These are phyloP conservation scores for Phytophthora sp. DNA, from an alignment of 352 stramenopile genomes.

Conservation along the genomic window DNA sequence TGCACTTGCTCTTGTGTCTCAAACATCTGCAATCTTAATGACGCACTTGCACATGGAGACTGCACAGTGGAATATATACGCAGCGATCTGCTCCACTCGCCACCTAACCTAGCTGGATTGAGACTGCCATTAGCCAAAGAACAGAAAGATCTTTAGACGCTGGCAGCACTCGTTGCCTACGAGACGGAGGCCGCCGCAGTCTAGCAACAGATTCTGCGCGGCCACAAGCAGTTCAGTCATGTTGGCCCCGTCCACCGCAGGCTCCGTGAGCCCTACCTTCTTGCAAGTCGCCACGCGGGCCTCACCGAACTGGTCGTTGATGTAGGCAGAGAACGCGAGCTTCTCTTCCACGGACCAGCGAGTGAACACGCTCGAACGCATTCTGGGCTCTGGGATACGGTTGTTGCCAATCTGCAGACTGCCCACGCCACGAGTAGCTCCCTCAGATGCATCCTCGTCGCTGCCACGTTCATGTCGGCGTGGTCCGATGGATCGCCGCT, in stretches of 20 bases:
- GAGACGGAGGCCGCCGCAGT: conserved; percentile 51
- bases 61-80: conserved; percentile 20
- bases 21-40: conserved; percentile 3
- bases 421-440: conserved; percentile 29
- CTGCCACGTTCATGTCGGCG: conserved; percentile 20
- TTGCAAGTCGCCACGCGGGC: conserved; percentile 62
- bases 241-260: conserved; percentile 55
- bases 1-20: background rate
- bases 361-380: conserved; percentile 56
- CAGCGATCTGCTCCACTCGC: conserved; percentile 9
- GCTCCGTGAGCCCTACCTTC: conserved; percentile 69
- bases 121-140: conserved; percentile 59
- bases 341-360: conserved; percentile 58
- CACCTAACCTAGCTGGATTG: conserved; percentile 2
- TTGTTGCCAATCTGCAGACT: conserved; percentile 27
- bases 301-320: conserved; percentile 68
- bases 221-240: conserved; percentile 57
- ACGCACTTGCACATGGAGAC: conserved; percentile 11
- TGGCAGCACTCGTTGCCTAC: conserved; percentile 58
- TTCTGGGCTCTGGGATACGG: conserved; percentile 12
- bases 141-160: conserved; percentile 77
- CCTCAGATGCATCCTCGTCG: conserved; percentile 29
- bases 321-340: conserved; percentile 49
- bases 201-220: conserved; percentile 71
- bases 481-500: conserved; percentile 26